Conservation (phyloP, 768 basidiomycete species). For the Wakefieldia striispora region DNA sequence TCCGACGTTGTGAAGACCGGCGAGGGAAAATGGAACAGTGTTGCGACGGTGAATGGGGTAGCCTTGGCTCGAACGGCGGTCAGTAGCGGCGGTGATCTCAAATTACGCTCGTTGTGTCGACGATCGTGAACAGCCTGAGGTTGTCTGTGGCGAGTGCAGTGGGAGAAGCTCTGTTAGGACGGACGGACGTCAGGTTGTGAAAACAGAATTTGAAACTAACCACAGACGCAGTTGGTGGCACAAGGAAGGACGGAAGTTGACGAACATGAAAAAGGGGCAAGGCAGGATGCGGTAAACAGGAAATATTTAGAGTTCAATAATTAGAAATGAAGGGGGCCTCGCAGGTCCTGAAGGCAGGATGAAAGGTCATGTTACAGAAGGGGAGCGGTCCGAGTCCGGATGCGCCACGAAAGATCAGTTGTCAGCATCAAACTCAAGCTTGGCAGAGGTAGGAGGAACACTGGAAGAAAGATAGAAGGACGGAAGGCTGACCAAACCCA, state of each 20-base stretch:
- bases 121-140: constrained; percentile 1
- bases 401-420: neutral
- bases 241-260: constrained; percentile 3
- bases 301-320: constrained; percentile 25
- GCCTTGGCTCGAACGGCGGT: neutral
- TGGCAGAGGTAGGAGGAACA: constrained; percentile 6
- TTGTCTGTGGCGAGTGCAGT: neutral
- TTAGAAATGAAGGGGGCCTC: constrained; percentile 22
- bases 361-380: constrained; percentile 8
- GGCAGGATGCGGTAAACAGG: neutral
- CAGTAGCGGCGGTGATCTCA: constrained; percentile 4
- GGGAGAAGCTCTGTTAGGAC: neutral
- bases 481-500: constrained; percentile 2
- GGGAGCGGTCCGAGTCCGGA: neutral
- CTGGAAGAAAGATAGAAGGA: constrained; percentile 12
- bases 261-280: constrained; percentile 4
- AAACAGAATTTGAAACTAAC: constrained; percentile 9
- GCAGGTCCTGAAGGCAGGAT: constrained; percentile 9
- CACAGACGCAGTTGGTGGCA: constrained; percentile 1
- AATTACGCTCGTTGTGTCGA: constrained; percentile 5
- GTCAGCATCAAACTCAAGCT: constrained; percentile 19
- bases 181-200: neutral
- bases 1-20: constrained; percentile 13
- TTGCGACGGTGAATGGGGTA: constrained; percentile 21
- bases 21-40: constrained; percentile 3